Evolutionary conservation across 305 asterid species (phyloP).

Genomic region (Fraxinus albicans): DNA sequence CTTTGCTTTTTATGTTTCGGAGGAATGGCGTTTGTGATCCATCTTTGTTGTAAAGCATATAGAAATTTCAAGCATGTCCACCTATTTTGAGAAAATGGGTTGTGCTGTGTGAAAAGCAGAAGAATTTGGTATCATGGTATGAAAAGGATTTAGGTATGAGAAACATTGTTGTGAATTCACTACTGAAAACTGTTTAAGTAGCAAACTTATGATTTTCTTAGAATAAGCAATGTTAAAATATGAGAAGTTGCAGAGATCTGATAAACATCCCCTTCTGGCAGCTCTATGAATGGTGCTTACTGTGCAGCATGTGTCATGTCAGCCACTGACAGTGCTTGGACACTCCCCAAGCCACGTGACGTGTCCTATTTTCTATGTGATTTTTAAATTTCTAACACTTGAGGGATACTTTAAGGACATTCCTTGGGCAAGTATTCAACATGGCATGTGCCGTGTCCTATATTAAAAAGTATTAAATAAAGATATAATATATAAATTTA

Average conservation of each 20-base stretch:
- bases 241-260: slow-evolving; percentile 10
- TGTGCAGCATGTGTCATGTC: not conserved
- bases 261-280: not conserved
- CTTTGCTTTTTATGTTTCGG: not conserved
- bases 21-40: slow-evolving; percentile 14
- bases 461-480: not conserved
- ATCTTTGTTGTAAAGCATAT: slow-evolving; percentile 1
- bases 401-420: not conserved
- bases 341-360: not conserved
- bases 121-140: not conserved
- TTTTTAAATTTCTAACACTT: not conserved
- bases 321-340: not conserved
- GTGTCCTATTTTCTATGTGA: not conserved
- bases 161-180: not conserved
- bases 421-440: not conserved
- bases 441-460: not conserved
- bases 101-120: not conserved
- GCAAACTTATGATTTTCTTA: not conserved
- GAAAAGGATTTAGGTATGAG: not conserved
- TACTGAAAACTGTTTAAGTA: not conserved
- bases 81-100: not conserved
- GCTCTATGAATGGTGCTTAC: slow-evolving; percentile 4
- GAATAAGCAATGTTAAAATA: slow-evolving; percentile 7
- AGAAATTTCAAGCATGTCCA: not conserved
- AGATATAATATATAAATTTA: not conserved